Conservation (phyloP, 2,329 filamentous ascomycete genomes). For the Sclerotinia borealis region DNA sequence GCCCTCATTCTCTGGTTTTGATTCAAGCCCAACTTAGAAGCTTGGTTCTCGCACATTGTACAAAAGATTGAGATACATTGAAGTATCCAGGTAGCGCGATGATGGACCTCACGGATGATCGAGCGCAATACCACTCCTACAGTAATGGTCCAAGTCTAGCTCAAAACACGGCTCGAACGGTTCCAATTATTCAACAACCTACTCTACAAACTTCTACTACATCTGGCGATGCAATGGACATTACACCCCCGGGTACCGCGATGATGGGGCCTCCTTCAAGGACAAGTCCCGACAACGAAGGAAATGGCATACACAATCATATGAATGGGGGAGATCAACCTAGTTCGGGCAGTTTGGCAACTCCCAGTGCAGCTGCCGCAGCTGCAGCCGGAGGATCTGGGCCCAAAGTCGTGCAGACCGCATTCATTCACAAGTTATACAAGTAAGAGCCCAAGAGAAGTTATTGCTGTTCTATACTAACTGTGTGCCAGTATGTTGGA, state of each 20-base stretch:
- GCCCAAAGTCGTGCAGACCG: constrained; percentile 95
- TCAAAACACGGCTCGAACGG: constrained; percentile 35
- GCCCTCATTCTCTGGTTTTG: neutral
- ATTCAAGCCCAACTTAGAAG: neutral
- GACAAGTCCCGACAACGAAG: constrained; percentile 31
- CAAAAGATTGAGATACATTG: constrained; percentile 3
- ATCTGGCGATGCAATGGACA: constrained; percentile 56
- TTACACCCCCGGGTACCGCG: constrained; percentile 45
- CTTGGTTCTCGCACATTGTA: neutral
- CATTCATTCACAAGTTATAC: constrained; percentile 98
- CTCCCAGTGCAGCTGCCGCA: constrained; percentile 36
- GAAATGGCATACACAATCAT: constrained; percentile 32
- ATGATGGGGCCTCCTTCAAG: constrained; percentile 33
- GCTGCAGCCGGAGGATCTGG: constrained; percentile 69
- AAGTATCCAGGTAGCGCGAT: constrained; percentile 25
- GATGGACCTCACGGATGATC: constrained; percentile 30
- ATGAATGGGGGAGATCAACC: constrained; percentile 32
- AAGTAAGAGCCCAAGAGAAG: constrained; percentile 56
- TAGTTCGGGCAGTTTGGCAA: constrained; percentile 32
- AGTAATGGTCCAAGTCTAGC: constrained; percentile 22
- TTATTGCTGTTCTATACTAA: constrained; percentile 15
- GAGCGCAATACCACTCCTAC: constrained; percentile 28
- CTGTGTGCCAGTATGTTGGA: constrained; percentile 75
- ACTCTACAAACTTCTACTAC: constrained; percentile 54
- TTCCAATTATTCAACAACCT: constrained; percentile 52